A percentile compares a stretch with the other conserved stretches of the same genome.
Conservation (phyloP, 2,329 filamentous ascomycete genomes). For the Aspergillus sp. region DNA sequence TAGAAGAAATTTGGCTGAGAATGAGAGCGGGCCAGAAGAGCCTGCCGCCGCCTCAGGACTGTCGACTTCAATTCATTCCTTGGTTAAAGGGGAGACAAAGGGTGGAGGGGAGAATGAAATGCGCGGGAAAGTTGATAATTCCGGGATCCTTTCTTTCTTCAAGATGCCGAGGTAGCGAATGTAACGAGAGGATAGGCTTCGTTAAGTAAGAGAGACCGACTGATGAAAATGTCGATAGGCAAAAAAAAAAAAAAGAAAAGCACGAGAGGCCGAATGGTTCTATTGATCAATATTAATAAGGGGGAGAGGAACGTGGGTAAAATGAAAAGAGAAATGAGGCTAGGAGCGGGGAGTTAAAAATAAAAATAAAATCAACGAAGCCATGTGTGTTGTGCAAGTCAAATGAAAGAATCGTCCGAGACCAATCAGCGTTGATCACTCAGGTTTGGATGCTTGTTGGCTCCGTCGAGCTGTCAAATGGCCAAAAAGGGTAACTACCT, state of each 20-base stretch:
- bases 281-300: conserved; percentile 1
- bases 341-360: conserved; percentile 1
- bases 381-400: not conserved
- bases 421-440: not conserved
- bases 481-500: too few relatives aligned
- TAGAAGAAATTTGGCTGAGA: not conserved
- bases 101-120: not conserved
- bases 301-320: not conserved
- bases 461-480: not conserved
- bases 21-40: not conserved
- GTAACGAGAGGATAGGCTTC: not conserved
- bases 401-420: not conserved
- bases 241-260: not conserved
- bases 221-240: not conserved
- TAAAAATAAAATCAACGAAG: not conserved
- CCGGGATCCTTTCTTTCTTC: not conserved
- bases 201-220: not conserved
- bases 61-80: not conserved
- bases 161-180: not conserved
- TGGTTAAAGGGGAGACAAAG: not conserved
- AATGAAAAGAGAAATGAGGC: not conserved
- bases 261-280: not conserved
- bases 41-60: not conserved
- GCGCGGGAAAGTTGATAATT: not conserved
- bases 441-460: not conserved